phyloP scores from a whole-genome alignment of 805 yeast genomes.

The Kodamaea sagamina region DNA sequence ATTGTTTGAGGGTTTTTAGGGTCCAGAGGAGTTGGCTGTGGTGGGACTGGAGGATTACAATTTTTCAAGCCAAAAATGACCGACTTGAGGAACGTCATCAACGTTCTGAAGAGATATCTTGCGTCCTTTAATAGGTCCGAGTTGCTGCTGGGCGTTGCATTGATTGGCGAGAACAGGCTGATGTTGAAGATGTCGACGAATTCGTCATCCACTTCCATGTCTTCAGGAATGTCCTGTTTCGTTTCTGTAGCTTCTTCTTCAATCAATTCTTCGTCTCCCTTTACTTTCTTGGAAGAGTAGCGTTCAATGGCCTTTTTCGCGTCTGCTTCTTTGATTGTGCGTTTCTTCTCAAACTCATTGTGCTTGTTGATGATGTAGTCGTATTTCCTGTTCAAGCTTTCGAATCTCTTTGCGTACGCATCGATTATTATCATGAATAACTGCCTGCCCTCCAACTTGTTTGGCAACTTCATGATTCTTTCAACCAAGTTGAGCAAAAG shows the following conservation, averaged over 20 bases:
- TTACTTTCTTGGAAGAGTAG: constrained; percentile 30
- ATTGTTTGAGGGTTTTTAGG: constrained; percentile 47
- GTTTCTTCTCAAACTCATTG: constrained; percentile 48
- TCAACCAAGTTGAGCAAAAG: constrained; percentile 85
- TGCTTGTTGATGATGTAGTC: constrained; percentile 65
- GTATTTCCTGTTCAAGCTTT: constrained; percentile 70
- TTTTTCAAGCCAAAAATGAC: constrained; percentile 85
- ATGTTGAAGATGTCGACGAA: constrained; percentile 36
- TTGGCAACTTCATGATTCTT: constrained; percentile 76
- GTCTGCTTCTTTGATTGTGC: constrained; percentile 42
- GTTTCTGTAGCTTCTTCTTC: constrained; percentile 22
- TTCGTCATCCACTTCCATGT: constrained; percentile 26
- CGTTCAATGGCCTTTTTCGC: constrained; percentile 42
- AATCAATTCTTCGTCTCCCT: constrained; percentile 23
- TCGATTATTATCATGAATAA: constrained; percentile 83
- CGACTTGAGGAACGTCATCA: constrained; percentile 87
- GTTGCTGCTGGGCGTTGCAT: constrained; percentile 49
- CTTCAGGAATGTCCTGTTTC: constrained; percentile 4
- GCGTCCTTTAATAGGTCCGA: constrained; percentile 84
- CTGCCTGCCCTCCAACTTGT: constrained; percentile 80
- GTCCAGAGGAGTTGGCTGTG: constrained; percentile 42
- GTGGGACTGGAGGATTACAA: constrained; percentile 76
- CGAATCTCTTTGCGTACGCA: constrained; percentile 82
- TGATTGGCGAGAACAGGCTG: constrained; percentile 55
- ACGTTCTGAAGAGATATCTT: constrained; percentile 79